Base-by-base conservation (phyloP, 306 rosid genomes). In the Herpetospermum pedunculosum region DNA sequence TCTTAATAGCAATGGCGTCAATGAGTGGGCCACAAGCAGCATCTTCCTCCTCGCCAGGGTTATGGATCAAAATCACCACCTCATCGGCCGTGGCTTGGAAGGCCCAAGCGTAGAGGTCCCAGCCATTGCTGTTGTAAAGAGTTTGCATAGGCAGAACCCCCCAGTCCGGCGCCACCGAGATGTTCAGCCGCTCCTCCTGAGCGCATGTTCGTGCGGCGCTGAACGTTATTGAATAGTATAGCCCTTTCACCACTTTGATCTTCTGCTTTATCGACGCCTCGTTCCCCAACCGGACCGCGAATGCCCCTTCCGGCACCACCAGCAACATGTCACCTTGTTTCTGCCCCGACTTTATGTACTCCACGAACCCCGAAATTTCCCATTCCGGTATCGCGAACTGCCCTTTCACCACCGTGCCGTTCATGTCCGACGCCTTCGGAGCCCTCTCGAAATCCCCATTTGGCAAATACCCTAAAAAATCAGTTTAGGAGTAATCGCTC, bases 271-370 rank as follows among this genome's bases (percentile, higher is more conserved):
- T 88, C 0, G 88, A 94, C 0, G 99, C 99, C 47, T 94, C 97
- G n/a, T 94, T 94, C 2, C 99, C 99, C 0, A 94, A 86, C 77
- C 99, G 78, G 35, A 94, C 96, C 0, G 99, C 99, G 72, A 77
- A 91, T 1, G 92, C 96, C 0, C 99, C 99, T 70, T 91, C 96
- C 0, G 99, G 99, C 19, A 94, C 99, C 40, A 94, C 96, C 21
- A 94, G 88, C 52, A 94, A 68, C 99, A 94, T 94, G 86, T 94
- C 99, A 4, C 99, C 99, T n/a, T 94, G 99, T 77, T 87, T 94
- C 32, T 91, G 95, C 3, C 99, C 99, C 0, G 99, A 88, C 72
- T 91, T 89, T 52, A 94, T 88, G 90, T 94, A 94, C 81, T 94
- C 99, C 0, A 94, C 96, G 18, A 86, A 84, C 0, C 99, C 99